phyloP scores from a whole-genome alignment of 164 flowering plant species.

The Sedum album region DNA sequence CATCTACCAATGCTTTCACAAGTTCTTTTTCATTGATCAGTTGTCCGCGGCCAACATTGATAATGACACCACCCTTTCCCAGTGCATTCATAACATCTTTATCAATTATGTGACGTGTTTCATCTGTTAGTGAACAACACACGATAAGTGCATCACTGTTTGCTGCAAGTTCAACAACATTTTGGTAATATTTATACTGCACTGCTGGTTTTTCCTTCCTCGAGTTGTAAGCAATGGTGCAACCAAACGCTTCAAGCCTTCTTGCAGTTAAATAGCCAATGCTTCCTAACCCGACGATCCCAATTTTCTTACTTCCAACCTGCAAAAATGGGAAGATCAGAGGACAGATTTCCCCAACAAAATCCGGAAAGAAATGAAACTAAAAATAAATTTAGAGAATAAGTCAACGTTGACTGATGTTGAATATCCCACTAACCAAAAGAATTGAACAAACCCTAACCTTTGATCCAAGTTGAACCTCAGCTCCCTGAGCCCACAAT shows the following conservation, averaged over 20 bases:
- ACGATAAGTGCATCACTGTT: conserved; percentile 31
- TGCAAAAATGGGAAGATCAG: conserved; percentile 14
- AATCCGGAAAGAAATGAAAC: too few species aligned
- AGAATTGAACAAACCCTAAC: conserved; percentile 17
- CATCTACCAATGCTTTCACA: conserved; percentile 28
- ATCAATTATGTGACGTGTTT: conserved; percentile 34
- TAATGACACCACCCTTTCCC: conserved; percentile 35
- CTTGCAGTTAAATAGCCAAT: conserved; percentile 36
- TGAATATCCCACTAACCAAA: too few species aligned
- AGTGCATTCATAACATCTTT: conserved; percentile 33
- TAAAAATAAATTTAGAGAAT: neutral
- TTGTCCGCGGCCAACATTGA: conserved; percentile 43
- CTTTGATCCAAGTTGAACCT: conserved; percentile 33
- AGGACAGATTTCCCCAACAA: neutral
- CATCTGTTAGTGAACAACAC: conserved; percentile 30
- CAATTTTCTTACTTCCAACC: conserved; percentile 38
- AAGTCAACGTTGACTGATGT: too few species aligned
- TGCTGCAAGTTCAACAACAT: conserved; percentile 30
- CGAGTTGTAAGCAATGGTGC: conserved; percentile 37
- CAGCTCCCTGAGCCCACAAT: conserved; percentile 23
- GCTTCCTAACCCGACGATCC: conserved; percentile 42
- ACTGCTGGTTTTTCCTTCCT: conserved; percentile 27
- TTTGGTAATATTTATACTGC: conserved; percentile 23
- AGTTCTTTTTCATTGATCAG: conserved; percentile 37
- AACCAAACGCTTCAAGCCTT: conserved; percentile 34